Conservation (phyloP, 164 flowering plant species). For the Litsea cubeba region DNA sequence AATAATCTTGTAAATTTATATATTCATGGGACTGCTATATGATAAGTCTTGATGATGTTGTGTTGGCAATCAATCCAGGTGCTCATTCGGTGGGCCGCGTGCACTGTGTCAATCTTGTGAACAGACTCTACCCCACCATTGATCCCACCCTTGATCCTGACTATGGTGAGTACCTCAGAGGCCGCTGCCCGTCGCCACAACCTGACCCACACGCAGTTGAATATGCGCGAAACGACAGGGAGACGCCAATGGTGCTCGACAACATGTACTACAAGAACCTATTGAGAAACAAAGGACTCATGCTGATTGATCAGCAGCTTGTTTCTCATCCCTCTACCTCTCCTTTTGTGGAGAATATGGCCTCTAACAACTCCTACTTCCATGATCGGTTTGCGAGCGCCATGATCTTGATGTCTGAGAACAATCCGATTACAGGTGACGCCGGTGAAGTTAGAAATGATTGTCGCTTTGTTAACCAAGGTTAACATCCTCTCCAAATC, state of each 20-base stretch:
- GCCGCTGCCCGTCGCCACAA: slow-evolving; percentile 62
- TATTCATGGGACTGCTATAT: too few relatives aligned
- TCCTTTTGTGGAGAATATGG: slow-evolving; percentile 71
- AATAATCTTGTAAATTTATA: too few relatives aligned
- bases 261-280: slow-evolving; percentile 79
- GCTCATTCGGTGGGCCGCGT: slow-evolving; percentile 90
- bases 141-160: slow-evolving; percentile 78
- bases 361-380: slow-evolving; percentile 68
- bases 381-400: slow-evolving; percentile 58
- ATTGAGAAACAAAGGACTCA: slow-evolving; percentile 57
- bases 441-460: slow-evolving; percentile 72
- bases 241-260: slow-evolving; percentile 73
- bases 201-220: slow-evolving; percentile 60
- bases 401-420: slow-evolving; percentile 54
- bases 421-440: slow-evolving; percentile 60
- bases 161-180: slow-evolving; percentile 53
- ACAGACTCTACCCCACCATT: slow-evolving; percentile 68
- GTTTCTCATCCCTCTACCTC: slow-evolving; percentile 51
- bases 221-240: slow-evolving; percentile 64
- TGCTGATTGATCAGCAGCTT: slow-evolving; percentile 59
- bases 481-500: neutral
- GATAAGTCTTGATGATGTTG: neutral
- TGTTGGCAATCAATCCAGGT: slow-evolving; percentile 31
- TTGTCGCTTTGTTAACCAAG: slow-evolving; percentile 58
- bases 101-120: slow-evolving; percentile 66